Conservation (phyloP, 768 basidiomycete species). For the Suillus spraguei region DNA sequence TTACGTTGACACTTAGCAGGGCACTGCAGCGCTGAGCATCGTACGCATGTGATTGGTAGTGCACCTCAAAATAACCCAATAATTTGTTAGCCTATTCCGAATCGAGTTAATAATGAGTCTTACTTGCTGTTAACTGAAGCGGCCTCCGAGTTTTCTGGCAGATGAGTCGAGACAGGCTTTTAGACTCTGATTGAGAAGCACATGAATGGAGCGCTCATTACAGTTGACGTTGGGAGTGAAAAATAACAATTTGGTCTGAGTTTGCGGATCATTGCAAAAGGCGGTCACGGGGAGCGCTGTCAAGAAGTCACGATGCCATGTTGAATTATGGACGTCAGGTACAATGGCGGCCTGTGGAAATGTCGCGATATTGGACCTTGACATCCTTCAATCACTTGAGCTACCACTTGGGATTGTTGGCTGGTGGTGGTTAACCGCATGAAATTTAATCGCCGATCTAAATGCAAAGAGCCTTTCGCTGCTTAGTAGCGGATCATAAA, state of each 20-base stretch:
- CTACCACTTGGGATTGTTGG: not conserved
- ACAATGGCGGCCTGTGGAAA: not conserved
- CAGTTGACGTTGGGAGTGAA: not conserved
- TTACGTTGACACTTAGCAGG: not conserved
- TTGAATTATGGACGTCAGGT: not conserved
- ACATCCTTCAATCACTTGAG: not conserved
- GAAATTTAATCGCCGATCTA: not conserved
- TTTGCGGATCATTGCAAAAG: not conserved
- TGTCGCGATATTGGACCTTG: not conserved
- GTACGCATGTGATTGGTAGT: not conserved
- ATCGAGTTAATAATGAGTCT: not conserved
- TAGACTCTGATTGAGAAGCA: slow-evolving; percentile 1
- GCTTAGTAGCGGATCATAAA: slow-evolving; percentile 3
- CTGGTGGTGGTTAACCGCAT: not conserved
- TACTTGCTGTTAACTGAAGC: not conserved
- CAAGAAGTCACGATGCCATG: not conserved
- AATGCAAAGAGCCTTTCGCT: too few species aligned
- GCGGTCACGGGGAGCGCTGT: not conserved
- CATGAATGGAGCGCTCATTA: not conserved
- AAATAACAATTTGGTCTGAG: not conserved
- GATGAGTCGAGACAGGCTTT: slow-evolving; percentile 1
- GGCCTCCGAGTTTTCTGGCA: not conserved
- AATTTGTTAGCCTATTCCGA: not conserved
- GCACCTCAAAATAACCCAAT: not conserved
- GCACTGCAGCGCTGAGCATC: not conserved